phyloP scores from a whole-genome alignment of 2,329 filamentous ascomycete species.

The Myrmaecium sp. region DNA sequence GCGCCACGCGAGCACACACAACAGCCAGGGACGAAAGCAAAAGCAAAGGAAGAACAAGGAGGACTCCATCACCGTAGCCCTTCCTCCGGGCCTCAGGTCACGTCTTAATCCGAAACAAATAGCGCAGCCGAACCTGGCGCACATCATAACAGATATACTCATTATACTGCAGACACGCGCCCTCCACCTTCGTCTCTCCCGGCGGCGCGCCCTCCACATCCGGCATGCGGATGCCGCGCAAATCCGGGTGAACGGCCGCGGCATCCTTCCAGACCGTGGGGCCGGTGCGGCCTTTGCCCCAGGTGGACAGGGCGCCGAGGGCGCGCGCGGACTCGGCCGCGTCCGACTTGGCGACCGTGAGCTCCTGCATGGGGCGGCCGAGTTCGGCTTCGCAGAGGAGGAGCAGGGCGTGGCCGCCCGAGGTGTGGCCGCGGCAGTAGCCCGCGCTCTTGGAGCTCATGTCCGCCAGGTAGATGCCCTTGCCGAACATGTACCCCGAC shows the following conservation, averaged over 20 bases:
- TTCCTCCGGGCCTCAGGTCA: too few species aligned
- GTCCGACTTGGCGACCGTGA: slow-evolving; percentile 39
- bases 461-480: slow-evolving; percentile 77
- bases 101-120: slow-evolving; percentile 45
- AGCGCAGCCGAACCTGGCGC: slow-evolving; percentile 51
- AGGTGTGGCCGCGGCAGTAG: slow-evolving; percentile 49
- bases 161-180: slow-evolving; percentile 45
- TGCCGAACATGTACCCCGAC: slow-evolving; percentile 75
- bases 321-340: slow-evolving; percentile 47
- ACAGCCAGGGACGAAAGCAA: too few species aligned
- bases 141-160: slow-evolving; percentile 60
- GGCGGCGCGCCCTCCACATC: slow-evolving; percentile 23
- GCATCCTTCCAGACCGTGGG: slow-evolving; percentile 66
- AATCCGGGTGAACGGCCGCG: slow-evolving; percentile 40
- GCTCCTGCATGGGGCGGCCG: slow-evolving; percentile 54
- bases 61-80: too few species aligned
- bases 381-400: slow-evolving; percentile 76
- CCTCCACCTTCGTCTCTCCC: slow-evolving; percentile 28
- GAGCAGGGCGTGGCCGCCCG: slow-evolving; percentile 55
- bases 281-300: slow-evolving; percentile 47
- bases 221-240: slow-evolving; percentile 56
- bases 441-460: slow-evolving; percentile 63
- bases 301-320: slow-evolving; percentile 47
- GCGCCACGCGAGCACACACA: too few species aligned
- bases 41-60: too few species aligned